Percentiles rank a stretch among this genome's conserved stretches.
phyloP scores from a whole-genome alignment of 176 grass and related monocot species.

The Carex cristatella region DNA sequence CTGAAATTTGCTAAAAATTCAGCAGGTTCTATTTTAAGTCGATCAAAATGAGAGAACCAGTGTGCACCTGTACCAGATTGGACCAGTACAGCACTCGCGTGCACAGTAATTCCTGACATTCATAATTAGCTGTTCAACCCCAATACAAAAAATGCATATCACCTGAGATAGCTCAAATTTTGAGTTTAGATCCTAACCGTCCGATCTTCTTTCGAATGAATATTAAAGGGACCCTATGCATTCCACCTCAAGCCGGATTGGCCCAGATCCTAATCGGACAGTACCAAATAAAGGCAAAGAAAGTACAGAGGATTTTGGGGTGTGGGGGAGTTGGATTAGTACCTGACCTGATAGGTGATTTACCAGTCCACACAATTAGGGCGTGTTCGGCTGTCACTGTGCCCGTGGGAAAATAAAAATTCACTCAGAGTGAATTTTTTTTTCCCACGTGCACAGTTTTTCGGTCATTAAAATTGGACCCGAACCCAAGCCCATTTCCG shows the following conservation, averaged over 20 bases:
- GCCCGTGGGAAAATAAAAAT: too few relatives aligned
- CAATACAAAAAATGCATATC: not conserved
- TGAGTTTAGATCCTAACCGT: too few relatives aligned
- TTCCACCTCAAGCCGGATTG: too few relatives aligned
- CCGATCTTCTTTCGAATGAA: too few relatives aligned
- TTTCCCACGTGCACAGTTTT: too few relatives aligned
- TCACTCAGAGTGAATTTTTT: too few relatives aligned
- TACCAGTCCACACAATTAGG: constrained; percentile 7
- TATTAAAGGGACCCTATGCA: not conserved
- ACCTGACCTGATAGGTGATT: not conserved
- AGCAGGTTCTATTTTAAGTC: not conserved
- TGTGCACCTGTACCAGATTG: not conserved
- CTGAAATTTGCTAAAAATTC: not conserved
- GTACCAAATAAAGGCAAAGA: not conserved
- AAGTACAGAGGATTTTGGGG: not conserved
- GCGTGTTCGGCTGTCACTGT: too few relatives aligned
- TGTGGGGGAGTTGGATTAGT: not conserved
- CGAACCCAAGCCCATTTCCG: too few relatives aligned
- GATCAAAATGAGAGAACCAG: not conserved
- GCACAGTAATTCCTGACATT: not conserved
- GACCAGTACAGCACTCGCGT: not conserved
- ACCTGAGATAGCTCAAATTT: too few relatives aligned
- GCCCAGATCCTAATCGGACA: not conserved
- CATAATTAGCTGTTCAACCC: not conserved
- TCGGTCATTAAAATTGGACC: too few relatives aligned